Base-by-base conservation (phyloP, 169 alveolate genomes). In the Cryptosporidium tyzzeri region DNA sequence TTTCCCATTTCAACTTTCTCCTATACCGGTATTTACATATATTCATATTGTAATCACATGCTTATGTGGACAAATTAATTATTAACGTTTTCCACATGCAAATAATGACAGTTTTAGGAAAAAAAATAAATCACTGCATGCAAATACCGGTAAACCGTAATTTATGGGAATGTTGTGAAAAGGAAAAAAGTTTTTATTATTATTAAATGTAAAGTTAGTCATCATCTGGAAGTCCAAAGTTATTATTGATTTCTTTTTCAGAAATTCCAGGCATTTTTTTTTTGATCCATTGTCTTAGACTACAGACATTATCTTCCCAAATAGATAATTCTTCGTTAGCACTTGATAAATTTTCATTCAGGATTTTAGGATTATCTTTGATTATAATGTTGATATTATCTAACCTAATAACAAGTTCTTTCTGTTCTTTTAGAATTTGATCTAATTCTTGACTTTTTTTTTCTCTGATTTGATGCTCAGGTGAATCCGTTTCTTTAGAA, bases 291-390 rank as follows among this genome's bases (percentile, higher is more conserved):
- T 62, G 74, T 62, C 91, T 89, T 4, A 84, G 70, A 18, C 45
- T 48, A 26, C 91, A 91, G n/a, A 91, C 85, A 14, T 85, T 91
- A 41, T 91, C 93, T 12, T 85, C 91, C 91, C 89, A 85, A n/a
- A 70, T 29, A 26, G 74, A 59, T 39, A 59, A 33, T 31, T 59
- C 51, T 48, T 37, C 48, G 21, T 80, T 41, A 12, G 51, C 69
- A 16, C 1, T 59, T 26, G 41, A 35, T 21, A 80, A 31, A 16
- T 80, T 37, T 41, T 80, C 89, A 29, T 80, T 59, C 37, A 80
- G 16, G 10, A 80, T 23, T 41, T 80, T 80, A 5, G 89, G 89
- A 37, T 80, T 80, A 35, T 80, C 89, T 80, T 80, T 59, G 31
- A 80, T 41, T 5, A 51, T 80, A 4, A 14, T 41, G 16, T 80